These are phyloP conservation scores for Citrus hindsii DNA, from an alignment of 345 rosid species.

Conservation along the genomic window DNA sequence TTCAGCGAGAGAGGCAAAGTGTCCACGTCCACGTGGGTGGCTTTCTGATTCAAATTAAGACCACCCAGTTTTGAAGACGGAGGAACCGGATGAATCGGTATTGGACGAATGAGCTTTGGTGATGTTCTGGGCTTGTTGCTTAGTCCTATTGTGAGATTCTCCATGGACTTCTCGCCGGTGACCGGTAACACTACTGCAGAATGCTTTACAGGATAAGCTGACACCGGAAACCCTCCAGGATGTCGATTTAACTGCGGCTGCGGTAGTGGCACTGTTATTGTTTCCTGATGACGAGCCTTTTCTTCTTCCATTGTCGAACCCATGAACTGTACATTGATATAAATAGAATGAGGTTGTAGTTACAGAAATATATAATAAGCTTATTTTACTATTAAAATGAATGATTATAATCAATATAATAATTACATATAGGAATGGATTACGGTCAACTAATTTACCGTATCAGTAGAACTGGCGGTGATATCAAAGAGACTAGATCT, in stretches of 20 bases:
- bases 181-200: constrained; percentile 17
- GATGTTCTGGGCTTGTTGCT: constrained; percentile 6
- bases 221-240: constrained; percentile 22
- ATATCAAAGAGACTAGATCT: constrained; percentile 78
- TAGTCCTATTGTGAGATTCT: constrained; percentile 18
- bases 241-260: constrained; percentile 15
- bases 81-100: constrained; percentile 50
- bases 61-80: constrained; percentile 72
- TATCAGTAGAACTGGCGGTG: constrained; percentile 33
- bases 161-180: constrained; percentile 23
- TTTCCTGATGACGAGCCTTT: constrained; percentile 18
- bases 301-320: constrained; percentile 43
- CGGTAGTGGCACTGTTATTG: constrained; percentile 8
- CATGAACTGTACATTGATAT: constrained; percentile 26
- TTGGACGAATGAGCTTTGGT: constrained; percentile 40
- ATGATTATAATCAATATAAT: too few relatives aligned
- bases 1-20: constrained; percentile 51
- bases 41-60: constrained; percentile 43
- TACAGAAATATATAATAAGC: too few relatives aligned
- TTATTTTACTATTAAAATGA: too few relatives aligned
- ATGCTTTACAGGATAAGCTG: constrained; percentile 30
- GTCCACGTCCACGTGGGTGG: constrained; percentile 22
- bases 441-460: constrained; percentile 17
- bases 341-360: neutral
- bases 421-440: neutral